Conservation (phyloP, 805 yeast genomes). For the Huiozyma sinensis region DNA sequence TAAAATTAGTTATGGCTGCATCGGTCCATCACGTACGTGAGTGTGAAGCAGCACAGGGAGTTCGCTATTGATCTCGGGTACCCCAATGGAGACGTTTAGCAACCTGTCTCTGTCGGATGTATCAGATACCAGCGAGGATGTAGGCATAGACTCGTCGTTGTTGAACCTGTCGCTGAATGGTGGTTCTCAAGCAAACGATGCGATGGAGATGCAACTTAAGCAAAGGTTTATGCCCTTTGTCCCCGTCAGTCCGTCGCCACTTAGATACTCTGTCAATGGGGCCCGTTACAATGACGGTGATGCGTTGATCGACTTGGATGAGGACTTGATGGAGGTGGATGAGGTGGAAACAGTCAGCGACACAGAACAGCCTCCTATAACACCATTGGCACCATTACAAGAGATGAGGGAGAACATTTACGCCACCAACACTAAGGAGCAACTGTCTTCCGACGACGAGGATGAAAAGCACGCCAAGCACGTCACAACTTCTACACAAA, state of each 20-base stretch:
- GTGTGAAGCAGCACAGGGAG: no score
- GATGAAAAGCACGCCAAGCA: no score
- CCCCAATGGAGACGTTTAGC: conserved; percentile 3
- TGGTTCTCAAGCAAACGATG: not conserved
- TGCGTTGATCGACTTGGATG: conserved; percentile 14
- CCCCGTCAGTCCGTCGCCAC: conserved; percentile 12
- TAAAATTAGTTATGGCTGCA: no score
- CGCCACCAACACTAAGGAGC: no score
- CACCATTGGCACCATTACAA: not conserved
- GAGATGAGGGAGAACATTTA: no score
- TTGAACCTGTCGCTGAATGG: conserved; percentile 2
- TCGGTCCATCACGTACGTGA: no score
- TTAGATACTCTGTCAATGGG: conserved; percentile 8
- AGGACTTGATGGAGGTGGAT: not conserved
- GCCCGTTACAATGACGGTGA: conserved; percentile 7
- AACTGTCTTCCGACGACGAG: no score
- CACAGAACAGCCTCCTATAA: not conserved
- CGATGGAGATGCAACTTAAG: conserved; percentile 3
- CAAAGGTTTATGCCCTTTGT: conserved; percentile 10
- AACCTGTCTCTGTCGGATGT: conserved; percentile 4
- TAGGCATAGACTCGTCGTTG: conserved; percentile 1
- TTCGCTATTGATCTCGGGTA: no score
- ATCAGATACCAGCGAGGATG: not conserved
- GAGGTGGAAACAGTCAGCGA: conserved; percentile 6
- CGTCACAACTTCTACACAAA: no score